Conservation (phyloP, 495 filamentous ascomycete species). For the Aspergillus bridgeri region DNA sequence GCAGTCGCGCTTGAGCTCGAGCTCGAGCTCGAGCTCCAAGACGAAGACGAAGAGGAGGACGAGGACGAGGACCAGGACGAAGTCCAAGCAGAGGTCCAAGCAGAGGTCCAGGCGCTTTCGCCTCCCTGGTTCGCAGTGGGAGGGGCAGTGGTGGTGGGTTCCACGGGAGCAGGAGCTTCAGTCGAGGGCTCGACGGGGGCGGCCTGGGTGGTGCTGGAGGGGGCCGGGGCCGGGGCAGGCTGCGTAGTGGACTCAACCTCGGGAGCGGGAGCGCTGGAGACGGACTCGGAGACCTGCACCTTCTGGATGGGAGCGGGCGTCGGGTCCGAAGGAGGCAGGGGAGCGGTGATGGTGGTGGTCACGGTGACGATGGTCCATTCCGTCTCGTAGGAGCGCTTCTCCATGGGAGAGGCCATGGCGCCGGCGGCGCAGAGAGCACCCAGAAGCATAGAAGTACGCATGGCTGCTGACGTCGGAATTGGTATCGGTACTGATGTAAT, state of each 20-base stretch:
- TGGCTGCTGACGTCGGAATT: slow-evolving; percentile 37
- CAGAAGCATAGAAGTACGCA: slow-evolving; percentile 66
- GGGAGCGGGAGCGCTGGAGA: slow-evolving; percentile 11
- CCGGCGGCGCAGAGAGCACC: slow-evolving; percentile 60
- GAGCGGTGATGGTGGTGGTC: slow-evolving; percentile 59
- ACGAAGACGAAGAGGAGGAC: slow-evolving; percentile 22
- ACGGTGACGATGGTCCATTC: slow-evolving; percentile 56
- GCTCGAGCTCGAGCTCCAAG: slow-evolving; percentile 28
- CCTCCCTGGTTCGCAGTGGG: slow-evolving; percentile 6
- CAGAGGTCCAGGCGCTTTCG: slow-evolving; percentile 5
- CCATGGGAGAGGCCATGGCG: slow-evolving; percentile 54
- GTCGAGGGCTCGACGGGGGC: slow-evolving; percentile 10
- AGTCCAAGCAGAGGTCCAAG: slow-evolving; percentile 16
- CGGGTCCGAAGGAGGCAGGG: slow-evolving; percentile 25
- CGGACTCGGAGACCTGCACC: slow-evolving; percentile 9
- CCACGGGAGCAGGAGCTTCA: slow-evolving; percentile 7
- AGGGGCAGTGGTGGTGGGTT: slow-evolving; percentile 12
- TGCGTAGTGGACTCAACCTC: slow-evolving; percentile 14
- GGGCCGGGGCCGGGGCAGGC: slow-evolving; percentile 18
- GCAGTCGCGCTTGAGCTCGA: slow-evolving; percentile 27
- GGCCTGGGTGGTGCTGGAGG: slow-evolving; percentile 11
- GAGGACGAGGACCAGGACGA: no score
- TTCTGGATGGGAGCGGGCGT: slow-evolving; percentile 17
- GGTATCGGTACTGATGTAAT: slow-evolving; percentile 7
- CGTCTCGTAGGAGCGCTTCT: slow-evolving; percentile 53